These are phyloP conservation scores for Trypanosoma congolense DNA, from an alignment of 208 protist genomes.

Conservation along the genomic window DNA sequence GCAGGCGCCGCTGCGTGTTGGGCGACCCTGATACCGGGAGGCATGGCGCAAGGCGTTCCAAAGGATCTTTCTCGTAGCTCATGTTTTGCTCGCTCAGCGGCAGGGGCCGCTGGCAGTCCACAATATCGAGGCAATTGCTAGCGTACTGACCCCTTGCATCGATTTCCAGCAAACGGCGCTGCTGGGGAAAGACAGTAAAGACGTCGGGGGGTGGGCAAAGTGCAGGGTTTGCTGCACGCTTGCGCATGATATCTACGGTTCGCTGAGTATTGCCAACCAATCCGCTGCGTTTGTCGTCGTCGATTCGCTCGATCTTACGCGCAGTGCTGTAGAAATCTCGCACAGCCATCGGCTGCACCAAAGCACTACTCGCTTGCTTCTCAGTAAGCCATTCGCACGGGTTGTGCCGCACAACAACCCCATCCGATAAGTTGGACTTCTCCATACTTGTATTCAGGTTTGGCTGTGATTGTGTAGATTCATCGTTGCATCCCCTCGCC, in stretches of 20 bases:
- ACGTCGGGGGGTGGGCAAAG: constrained; percentile 32
- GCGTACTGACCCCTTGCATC: constrained; percentile 38
- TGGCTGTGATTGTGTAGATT: not conserved
- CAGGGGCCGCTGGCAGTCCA: constrained; percentile 67
- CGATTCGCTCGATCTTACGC: constrained; percentile 57
- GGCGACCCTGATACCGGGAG: constrained; percentile 37
- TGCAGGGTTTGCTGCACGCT: constrained; percentile 44
- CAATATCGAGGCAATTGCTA: constrained; percentile 75
- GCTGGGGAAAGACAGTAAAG: constrained; percentile 24
- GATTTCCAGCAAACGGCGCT: constrained; percentile 20
- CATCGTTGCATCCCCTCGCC: not conserved
- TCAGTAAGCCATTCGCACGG: constrained; percentile 56
- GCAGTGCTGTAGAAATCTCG: constrained; percentile 67
- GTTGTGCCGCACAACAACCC: constrained; percentile 15
- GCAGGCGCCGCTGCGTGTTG: constrained; percentile 55
- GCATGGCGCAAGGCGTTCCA: constrained; percentile 35
- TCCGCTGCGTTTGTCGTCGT: constrained; percentile 64
- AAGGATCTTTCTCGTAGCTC: constrained; percentile 39
- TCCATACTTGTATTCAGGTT: not conserved
- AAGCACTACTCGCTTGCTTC: constrained; percentile 41
- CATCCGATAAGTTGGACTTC: not conserved
- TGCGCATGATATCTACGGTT: constrained; percentile 66
- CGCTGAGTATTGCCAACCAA: constrained; percentile 67
- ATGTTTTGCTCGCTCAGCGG: constrained; percentile 60
- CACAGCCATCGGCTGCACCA: constrained; percentile 36